Evolutionary conservation across 257 asterid species (phyloP).

Genomic region (Solanum dulcamara): DNA sequence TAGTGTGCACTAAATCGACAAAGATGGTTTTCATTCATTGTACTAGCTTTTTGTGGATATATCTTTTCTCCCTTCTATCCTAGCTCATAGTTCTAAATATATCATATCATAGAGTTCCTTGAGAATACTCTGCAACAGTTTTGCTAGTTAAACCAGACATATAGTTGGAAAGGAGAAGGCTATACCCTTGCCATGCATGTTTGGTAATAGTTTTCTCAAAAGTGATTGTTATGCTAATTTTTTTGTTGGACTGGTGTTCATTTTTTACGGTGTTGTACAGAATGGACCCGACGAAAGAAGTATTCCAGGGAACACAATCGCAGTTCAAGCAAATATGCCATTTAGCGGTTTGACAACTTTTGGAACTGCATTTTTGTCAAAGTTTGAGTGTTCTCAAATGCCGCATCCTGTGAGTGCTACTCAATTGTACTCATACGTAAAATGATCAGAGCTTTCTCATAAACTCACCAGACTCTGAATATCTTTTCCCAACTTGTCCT

Average conservation of each 20-base stretch:
- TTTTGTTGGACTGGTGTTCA: neutral
- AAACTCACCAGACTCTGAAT: neutral
- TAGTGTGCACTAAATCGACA: neutral
- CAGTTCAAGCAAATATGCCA: constrained; percentile 98
- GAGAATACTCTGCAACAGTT: neutral
- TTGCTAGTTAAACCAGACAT: neutral
- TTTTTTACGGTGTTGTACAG: constrained; percentile 26
- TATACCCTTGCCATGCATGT: neutral
- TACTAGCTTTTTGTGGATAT: neutral
- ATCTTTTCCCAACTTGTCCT: neutral
- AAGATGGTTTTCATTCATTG: neutral
- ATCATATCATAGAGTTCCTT: neutral
- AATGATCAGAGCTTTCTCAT: neutral
- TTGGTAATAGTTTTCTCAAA: neutral
- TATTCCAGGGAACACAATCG: constrained; percentile 88
- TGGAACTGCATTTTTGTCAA: constrained; percentile 42
- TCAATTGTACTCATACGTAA: neutral
- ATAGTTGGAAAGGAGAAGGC: neutral
- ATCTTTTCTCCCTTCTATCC: neutral
- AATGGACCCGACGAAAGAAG: constrained; percentile 96
- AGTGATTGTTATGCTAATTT: neutral
- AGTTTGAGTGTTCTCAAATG: constrained; percentile 50
- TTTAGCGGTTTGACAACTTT: constrained; percentile 82
- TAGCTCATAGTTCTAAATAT: neutral
- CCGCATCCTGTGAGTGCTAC: constrained; percentile 33